Evolutionary conservation across 768 basidiomycete genomes (phyloP), one percentile per base, ranked within the genome.

Genomic region (Candolleomyces aberdarensis): DNA sequence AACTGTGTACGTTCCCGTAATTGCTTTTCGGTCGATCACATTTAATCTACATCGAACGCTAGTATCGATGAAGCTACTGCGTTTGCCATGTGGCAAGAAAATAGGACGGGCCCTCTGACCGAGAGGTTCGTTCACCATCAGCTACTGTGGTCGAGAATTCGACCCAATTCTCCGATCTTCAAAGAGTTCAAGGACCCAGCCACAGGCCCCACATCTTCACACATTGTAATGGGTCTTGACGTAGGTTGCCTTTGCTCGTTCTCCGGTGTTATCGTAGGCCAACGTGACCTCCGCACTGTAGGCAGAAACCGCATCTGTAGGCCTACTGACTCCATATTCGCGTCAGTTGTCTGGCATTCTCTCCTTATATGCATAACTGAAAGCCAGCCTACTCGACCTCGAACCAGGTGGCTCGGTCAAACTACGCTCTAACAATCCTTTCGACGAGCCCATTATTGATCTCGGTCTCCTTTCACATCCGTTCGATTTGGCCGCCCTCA

Each of bases 401-500:
- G 2, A 3, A 26, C 3, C 26, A 75, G 74, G 72, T 49, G 75
- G 75, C 15, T 60, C 65, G 15, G 48, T 75, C 1, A 69, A 66
- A 10, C 58, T 83, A 49, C 75, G 71, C 50, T 77, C 79, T 13
- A 75, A 70, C 15, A 68, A 76, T 63, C 72, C 81, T 13, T 82
- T 83, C 67, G 74, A 72, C 52, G 43, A 70, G 22, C 83, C 84
- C 0, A 39, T 71, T 10, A 83, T 85, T 67, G 74, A 85, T 64
- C 78, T 80, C 0, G 76, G 76, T 50, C 77, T 80, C 71, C 74
- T 80, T 32, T 63, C 36, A 50, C 63, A 67, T n/a, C 63, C 62
- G 3, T 70, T 71, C 48, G 76, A 75, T 58, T 50, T 71, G 10
- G 62, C 61, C 14, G 67, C 67, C 2, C 56, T 73, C 49, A 66